Percentiles rank a stretch among this genome's conserved stretches.
Conservation (phyloP, 2,329 filamentous ascomycete species). For the Pezicula neosporulosa region DNA sequence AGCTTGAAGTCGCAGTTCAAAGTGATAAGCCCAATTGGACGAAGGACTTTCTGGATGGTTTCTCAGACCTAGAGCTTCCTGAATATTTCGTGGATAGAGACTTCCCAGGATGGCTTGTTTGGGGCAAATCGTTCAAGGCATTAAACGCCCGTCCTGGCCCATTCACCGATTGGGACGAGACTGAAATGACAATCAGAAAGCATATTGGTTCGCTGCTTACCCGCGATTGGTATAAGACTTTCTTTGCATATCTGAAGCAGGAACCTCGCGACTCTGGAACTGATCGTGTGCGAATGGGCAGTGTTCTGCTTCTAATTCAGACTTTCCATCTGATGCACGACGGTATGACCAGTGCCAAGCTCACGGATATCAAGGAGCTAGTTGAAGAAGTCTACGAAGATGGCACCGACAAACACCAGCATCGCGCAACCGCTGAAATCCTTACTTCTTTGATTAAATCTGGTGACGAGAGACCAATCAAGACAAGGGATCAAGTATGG, state of each 20-base stretch:
- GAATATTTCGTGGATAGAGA: slow-evolving; percentile 91
- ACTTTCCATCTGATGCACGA: slow-evolving; percentile 87
- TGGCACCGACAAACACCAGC: slow-evolving; percentile 95
- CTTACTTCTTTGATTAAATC: slow-evolving; percentile 80
- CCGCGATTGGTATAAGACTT: slow-evolving; percentile 80
- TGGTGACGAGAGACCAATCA: slow-evolving; percentile 71
- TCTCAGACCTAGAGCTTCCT: slow-evolving; percentile 67
- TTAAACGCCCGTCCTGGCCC: slow-evolving; percentile 65
- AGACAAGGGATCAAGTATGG: slow-evolving; percentile 77
- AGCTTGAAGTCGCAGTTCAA: slow-evolving; percentile 68
- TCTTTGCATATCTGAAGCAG: slow-evolving; percentile 93
- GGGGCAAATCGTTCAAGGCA: slow-evolving; percentile 83
- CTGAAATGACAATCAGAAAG: slow-evolving; percentile 69
- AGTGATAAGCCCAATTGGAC: slow-evolving; percentile 79
- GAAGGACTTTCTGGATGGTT: slow-evolving; percentile 70
- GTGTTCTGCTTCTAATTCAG: slow-evolving; percentile 82
- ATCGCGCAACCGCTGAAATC: slow-evolving; percentile 92
- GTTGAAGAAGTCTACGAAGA: slow-evolving; percentile 78
- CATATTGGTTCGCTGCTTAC: slow-evolving; percentile 80
- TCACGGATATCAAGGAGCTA: slow-evolving; percentile 85
- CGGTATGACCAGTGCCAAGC: slow-evolving; percentile 71
- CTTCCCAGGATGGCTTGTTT: slow-evolving; percentile 93
- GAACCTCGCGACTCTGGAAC: slow-evolving; percentile 79
- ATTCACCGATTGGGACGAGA: slow-evolving; percentile 73
- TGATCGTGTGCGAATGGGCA: slow-evolving; percentile 87